Evolutionary conservation across 306 rosid genomes (phyloP).

Genomic region (Leucaena leucocephala): DNA sequence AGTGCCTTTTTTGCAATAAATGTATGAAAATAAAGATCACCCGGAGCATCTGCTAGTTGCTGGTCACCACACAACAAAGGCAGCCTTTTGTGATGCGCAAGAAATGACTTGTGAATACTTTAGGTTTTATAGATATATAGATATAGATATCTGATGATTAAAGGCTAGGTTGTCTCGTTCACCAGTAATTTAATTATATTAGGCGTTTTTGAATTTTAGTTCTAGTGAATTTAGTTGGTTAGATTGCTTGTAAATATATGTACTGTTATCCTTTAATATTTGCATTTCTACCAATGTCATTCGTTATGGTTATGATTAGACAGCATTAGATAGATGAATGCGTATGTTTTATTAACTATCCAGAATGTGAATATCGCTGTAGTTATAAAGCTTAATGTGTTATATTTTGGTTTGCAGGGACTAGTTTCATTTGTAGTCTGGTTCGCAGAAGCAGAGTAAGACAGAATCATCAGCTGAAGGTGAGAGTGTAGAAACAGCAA

Average conservation of each 20-base stretch:
- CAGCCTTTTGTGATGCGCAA: background rate
- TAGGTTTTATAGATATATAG: background rate
- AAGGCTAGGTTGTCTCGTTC: background rate
- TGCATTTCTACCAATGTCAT: background rate
- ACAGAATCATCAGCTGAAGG: background rate
- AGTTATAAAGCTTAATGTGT: background rate
- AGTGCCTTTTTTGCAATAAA: background rate
- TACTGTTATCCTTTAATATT: background rate
- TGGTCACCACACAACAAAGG: background rate
- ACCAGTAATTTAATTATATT: background rate
- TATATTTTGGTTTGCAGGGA: background rate
- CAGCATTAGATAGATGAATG: background rate
- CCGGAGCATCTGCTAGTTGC: background rate
- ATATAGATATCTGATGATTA: background rate
- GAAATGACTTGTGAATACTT: background rate
- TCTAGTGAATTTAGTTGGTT: background rate
- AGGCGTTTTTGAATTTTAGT: background rate
- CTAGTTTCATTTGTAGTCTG: background rate
- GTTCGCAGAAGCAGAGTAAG: background rate
- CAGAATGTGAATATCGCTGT: background rate
- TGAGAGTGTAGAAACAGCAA: background rate
- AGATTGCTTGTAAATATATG: background rate
- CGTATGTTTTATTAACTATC: background rate
- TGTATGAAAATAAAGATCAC: background rate
- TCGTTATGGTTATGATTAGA: background rate